Evolutionary conservation across 2,329 filamentous ascomycete species (phyloP).

Genomic region (Phaeoacremonium minimum): DNA sequence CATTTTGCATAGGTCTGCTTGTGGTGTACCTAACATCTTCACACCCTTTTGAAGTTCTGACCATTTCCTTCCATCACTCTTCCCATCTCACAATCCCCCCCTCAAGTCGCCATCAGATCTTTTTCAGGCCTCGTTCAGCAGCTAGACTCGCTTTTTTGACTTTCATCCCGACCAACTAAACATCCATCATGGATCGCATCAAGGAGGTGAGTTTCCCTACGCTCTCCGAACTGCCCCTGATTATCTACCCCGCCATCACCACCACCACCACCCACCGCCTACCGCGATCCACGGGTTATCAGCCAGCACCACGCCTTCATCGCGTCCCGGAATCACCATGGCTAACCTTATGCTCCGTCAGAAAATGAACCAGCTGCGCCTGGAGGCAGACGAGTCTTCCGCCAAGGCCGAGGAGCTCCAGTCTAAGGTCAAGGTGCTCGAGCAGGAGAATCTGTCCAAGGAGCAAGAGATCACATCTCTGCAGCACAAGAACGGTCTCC

Average conservation of each 20-base stretch:
- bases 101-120: constrained; percentile 10
- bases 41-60: neutral
- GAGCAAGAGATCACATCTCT: constrained; percentile 98
- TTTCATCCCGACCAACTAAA: constrained; percentile 1
- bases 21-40: too few species aligned
- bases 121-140: constrained; percentile 1
- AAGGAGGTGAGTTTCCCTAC: constrained; percentile 67
- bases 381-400: constrained; percentile 84
- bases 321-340: constrained; percentile 9
- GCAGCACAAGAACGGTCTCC: constrained; percentile 88
- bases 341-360: constrained; percentile 32
- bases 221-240: constrained; percentile 15
- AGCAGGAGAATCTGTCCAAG: constrained; percentile 93
- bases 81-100: constrained; percentile 13
- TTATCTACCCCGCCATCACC: constrained; percentile 16
- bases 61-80: neutral
- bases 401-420: constrained; percentile 84
- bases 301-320: constrained; percentile 5
- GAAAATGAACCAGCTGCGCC: constrained; percentile 93
- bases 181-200: constrained; percentile 73
- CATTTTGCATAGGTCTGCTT: neutral
- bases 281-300: too few species aligned
- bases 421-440: constrained; percentile 78
- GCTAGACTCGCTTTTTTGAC: neutral
- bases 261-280: too few species aligned